Percentiles rank a stretch among this genome's conserved stretches.
These are phyloP conservation scores for Favolaschia claudopus DNA, from an alignment of 768 basidiomycete species.

Conservation along the genomic window DNA sequence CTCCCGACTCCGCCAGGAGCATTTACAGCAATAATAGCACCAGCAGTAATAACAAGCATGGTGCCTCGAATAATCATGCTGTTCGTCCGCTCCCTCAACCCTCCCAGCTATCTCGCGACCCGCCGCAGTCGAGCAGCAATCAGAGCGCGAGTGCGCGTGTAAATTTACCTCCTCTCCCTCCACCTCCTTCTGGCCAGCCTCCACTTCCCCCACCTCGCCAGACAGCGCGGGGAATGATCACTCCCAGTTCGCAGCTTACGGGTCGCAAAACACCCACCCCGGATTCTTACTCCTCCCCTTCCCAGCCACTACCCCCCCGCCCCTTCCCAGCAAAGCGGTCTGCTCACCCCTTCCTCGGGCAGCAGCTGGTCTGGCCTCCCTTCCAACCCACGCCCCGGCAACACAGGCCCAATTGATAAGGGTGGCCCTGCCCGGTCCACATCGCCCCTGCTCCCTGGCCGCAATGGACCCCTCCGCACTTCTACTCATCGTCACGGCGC, in stretches of 20 bases:
- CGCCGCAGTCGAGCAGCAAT: slow-evolving; percentile 41
- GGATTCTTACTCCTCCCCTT: slow-evolving; percentile 49
- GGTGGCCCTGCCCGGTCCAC: slow-evolving; percentile 50
- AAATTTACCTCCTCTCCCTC: slow-evolving; percentile 71
- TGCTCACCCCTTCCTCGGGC: slow-evolving; percentile 53
- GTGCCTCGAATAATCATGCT: slow-evolving; percentile 20
- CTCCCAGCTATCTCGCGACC: slow-evolving; percentile 40
- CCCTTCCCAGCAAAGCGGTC: slow-evolving; percentile 41
- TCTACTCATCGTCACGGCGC: slow-evolving; percentile 51
- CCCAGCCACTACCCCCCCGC: slow-evolving; percentile 52
- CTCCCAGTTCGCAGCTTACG: slow-evolving; percentile 41
- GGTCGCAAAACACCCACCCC: slow-evolving; percentile 67
- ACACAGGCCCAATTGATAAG: slow-evolving; percentile 49
- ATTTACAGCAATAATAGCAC: slow-evolving; percentile 29
- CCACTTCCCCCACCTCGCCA: slow-evolving; percentile 58
- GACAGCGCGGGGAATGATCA: slow-evolving; percentile 38
- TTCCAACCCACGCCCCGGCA: slow-evolving; percentile 65
- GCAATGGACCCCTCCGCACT: slow-evolving; percentile 35
- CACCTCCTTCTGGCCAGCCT: slow-evolving; percentile 72
- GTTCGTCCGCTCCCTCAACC: slow-evolving; percentile 62
- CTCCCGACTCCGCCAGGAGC: slow-evolving; percentile 62
- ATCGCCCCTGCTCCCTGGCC: slow-evolving; percentile 48
- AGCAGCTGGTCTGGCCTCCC: slow-evolving; percentile 58
- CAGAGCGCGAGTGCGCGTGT: slow-evolving; percentile 49
- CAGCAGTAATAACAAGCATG: slow-evolving; percentile 3